Conservation (phyloP, 2,329 filamentous ascomycete genomes). For the Gaeumannomyces tritici region DNA sequence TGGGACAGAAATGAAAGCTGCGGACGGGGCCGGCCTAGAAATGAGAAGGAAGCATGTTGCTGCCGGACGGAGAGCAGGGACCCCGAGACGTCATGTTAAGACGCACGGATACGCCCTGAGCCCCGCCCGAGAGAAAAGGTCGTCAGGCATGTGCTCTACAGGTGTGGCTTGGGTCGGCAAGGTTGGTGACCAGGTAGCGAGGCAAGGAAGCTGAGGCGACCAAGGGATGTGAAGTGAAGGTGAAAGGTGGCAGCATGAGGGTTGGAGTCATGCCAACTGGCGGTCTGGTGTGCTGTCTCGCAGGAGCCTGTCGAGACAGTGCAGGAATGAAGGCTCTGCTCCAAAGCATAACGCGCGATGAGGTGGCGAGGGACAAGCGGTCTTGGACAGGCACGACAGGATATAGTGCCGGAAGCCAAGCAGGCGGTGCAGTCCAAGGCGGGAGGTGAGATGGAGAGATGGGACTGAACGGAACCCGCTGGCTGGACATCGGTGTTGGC, state of each 20-base stretch:
- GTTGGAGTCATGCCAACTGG: not conserved
- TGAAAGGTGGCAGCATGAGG: not conserved
- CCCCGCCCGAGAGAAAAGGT: not conserved
- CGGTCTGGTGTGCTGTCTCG: not conserved
- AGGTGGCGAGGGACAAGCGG: not conserved
- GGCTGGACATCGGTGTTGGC: too few relatives aligned
- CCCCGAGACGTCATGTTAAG: not conserved
- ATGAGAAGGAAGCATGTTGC: not conserved
- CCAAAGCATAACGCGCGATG: not conserved
- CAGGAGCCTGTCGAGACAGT: not conserved
- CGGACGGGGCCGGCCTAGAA: not conserved
- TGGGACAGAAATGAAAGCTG: not conserved
- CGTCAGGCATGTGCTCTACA: not conserved
- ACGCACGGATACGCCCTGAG: not conserved
- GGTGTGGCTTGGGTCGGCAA: not conserved
- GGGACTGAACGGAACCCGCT: too few relatives aligned
- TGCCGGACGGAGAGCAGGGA: too few relatives aligned
- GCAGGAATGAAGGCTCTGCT: not conserved
- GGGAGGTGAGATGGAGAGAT: not conserved
- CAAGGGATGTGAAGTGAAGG: not conserved
- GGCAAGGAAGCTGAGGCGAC: not conserved
- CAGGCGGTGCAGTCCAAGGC: not conserved
- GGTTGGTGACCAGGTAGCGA: not conserved
- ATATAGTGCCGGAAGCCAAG: not conserved
- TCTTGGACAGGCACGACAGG: too few relatives aligned